These are phyloP conservation scores for Erythrophleum fordii DNA, from an alignment of 306 rosid species.

Conservation along the genomic window DNA sequence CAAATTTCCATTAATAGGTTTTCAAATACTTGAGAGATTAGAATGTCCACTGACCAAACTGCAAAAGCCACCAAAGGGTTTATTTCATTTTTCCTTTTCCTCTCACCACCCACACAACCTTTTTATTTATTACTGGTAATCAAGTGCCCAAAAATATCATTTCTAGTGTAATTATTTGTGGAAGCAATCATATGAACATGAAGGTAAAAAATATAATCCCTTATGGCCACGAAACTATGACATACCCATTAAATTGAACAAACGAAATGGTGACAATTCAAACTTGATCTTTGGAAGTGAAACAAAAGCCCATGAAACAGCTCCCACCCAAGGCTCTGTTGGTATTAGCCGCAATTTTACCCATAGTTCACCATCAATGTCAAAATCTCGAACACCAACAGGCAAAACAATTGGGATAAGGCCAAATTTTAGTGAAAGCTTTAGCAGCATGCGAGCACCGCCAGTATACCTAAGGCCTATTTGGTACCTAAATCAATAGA, in stretches of 20 bases:
- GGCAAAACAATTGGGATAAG: constrained; percentile 87
- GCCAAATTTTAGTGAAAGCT: constrained; percentile 92
- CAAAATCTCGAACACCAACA: constrained; percentile 94
- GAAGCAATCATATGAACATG: constrained; percentile 12
- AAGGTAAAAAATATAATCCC: constrained; percentile 1
- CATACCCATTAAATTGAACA: constrained; percentile 98
- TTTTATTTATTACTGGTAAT: constrained; percentile 14
- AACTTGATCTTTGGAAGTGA: constrained; percentile 98
- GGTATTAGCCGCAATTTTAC: constrained; percentile 91
- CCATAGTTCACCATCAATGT: constrained; percentile 99
- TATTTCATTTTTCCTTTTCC: constrained; percentile 5
- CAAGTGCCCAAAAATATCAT: neutral
- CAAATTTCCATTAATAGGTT: neutral
- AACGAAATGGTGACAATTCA: constrained; percentile 89
- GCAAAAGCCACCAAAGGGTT: neutral
- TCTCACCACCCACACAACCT: constrained; percentile 1
- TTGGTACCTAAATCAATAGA: constrained; percentile 73
- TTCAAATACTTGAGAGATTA: neutral
- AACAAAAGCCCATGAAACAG: constrained; percentile 98
- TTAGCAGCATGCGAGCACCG: constrained; percentile 93
- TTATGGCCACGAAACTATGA: constrained; percentile 11
- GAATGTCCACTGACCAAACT: neutral
- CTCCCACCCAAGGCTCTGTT: constrained; percentile 95
- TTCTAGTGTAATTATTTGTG: constrained; percentile 11
- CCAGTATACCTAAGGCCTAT: constrained; percentile 97